Evolutionary conservation across 176 grass and related monocot genomes (phyloP), one percentile per base, ranked within the genome.

Genomic region (Oryza officinalis): DNA sequence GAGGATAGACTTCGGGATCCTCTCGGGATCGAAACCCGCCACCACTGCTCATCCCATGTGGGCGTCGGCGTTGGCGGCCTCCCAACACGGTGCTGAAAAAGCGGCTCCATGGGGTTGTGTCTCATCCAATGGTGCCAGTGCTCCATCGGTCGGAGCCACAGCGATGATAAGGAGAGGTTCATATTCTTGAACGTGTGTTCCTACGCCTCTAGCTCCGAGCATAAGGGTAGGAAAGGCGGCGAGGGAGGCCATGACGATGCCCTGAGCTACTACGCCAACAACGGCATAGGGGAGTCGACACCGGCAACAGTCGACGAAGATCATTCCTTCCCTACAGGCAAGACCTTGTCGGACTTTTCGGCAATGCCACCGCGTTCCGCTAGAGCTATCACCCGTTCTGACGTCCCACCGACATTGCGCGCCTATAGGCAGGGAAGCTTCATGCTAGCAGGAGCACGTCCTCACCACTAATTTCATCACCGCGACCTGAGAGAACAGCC

Each of bases 91-190:
- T 95, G 93, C 67, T 85, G 45, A 26, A 98, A 98, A 80, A 95
- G 92, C 72, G 74, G 89, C 6, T 98, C 96, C 33, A 98, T 93
- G 0, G 96, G 96, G 27, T 98, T 91, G 11, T 18, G 17, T 7
- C 72, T 93, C 37, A 71, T 93, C 79, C 89, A 86, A 65, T 98
- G 96, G 96, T 83, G 81, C 11, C 85, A 91, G 67, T 79, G 94
- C 13, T 80, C 90, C 50, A 2, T 30, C 28, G 28, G 28, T 2
- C 28, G 28, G 28, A 30, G 28, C 28, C 28, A 30, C 28, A 30
- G 93, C 85, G 93, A 98, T 79, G 96, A 93, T 35, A 95, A 95
- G 87, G 96, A 98, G 87, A 98, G 90, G 84, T 93, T 98, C 64
- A 93, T 98, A 11, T 95, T 95, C 82, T 30, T 98, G 15, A 64